Percentiles rank a stretch among this genome's conserved stretches.
Conservation (phyloP, 345 rosid genomes). For the Trapa bicornis region DNA sequence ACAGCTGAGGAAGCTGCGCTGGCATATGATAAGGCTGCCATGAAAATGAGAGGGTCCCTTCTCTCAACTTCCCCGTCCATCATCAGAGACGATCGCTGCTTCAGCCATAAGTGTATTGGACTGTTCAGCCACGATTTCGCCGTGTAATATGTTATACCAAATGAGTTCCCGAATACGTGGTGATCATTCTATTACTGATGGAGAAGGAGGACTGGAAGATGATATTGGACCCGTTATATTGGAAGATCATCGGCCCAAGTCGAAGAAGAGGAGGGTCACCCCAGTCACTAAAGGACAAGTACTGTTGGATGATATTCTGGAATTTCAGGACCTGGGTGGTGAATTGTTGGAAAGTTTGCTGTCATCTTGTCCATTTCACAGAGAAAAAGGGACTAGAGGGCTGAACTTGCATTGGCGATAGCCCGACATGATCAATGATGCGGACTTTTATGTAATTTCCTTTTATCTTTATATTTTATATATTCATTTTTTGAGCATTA, state of each 20-base stretch:
- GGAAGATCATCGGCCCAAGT: neutral
- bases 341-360: constrained; percentile 56
- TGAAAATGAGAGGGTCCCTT: constrained; percentile 61
- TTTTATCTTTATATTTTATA: no score
- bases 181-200: neutral
- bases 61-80: constrained; percentile 50
- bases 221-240: neutral
- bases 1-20: constrained; percentile 86
- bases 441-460: no score
- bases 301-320: constrained; percentile 27
- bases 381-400: no score
- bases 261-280: constrained; percentile 16
- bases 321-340: constrained; percentile 60
- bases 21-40: constrained; percentile 86
- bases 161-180: constrained; percentile 18
- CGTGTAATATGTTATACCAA: constrained; percentile 9
- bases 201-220: constrained; percentile 20
- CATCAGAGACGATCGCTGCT: constrained; percentile 25
- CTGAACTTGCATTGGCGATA: no score
- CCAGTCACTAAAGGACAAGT: constrained; percentile 9
- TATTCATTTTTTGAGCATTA: no score
- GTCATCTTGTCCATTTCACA: constrained; percentile 25
- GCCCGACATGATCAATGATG: no score
- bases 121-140: neutral
- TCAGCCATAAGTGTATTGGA: constrained; percentile 23